Evolutionary conservation across 495 filamentous ascomycete species (phyloP).

Genomic region (Penicillium egyptiacum): DNA sequence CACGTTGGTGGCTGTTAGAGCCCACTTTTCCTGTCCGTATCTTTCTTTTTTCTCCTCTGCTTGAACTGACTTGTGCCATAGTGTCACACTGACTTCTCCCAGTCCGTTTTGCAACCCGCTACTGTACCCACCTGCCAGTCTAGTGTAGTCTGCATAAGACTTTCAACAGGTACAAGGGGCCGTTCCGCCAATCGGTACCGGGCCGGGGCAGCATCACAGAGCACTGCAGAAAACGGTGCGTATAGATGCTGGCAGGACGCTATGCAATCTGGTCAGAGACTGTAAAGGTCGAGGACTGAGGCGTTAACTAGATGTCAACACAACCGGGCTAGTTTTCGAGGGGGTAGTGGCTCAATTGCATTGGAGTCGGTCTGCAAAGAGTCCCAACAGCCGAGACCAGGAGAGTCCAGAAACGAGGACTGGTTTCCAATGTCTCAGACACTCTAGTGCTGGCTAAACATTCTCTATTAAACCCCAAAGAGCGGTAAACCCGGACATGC

Average conservation of each 20-base stretch:
- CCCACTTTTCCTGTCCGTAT: conserved; percentile 7
- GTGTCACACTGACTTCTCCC: conserved; percentile 17
- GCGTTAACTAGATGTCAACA: not conserved
- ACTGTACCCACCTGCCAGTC: conserved; percentile 20
- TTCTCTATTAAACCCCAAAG: conserved; percentile 16
- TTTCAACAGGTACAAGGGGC: conserved; percentile 12
- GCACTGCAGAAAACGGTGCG: conserved; percentile 20
- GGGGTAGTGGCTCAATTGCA: conserved; percentile 4
- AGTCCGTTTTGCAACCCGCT: conserved; percentile 19
- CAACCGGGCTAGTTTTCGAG: conserved; percentile 8
- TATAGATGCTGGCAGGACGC: conserved; percentile 1
- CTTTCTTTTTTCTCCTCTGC: conserved; percentile 8
- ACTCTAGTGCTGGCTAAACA: conserved; percentile 2
- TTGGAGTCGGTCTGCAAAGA: conserved; percentile 10
- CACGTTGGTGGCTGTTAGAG: conserved; percentile 26
- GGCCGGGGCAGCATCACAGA: not conserved
- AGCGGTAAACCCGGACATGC: conserved; percentile 25
- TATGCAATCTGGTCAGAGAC: conserved; percentile 7
- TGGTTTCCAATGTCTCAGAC: conserved; percentile 31
- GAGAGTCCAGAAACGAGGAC: conserved; percentile 9
- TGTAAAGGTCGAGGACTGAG: conserved; percentile 6
- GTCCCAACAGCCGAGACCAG: conserved; percentile 20
- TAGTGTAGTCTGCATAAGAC: conserved; percentile 10
- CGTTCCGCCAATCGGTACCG: conserved; percentile 7
- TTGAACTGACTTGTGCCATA: conserved; percentile 10